Percentiles rank a stretch among this genome's conserved stretches.
Conservation (phyloP, 1,284 basidiomycete species). For the Malassezia sympodialis region DNA sequence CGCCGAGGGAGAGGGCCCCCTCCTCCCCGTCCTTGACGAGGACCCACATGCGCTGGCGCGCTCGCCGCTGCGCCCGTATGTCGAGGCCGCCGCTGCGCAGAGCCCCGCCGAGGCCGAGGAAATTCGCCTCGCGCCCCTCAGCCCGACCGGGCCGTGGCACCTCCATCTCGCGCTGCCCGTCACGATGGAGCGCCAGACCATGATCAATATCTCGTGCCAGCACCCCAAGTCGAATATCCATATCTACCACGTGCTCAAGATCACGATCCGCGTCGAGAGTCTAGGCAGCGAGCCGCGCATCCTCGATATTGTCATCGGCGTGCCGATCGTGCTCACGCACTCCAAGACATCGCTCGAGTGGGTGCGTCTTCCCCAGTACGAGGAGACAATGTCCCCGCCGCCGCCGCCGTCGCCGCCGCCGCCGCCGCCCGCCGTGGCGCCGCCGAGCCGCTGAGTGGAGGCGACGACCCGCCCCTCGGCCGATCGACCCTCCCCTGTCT, state of each 20-base stretch:
- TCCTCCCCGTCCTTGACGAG: conserved; percentile 61
- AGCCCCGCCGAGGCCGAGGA: conserved; percentile 25
- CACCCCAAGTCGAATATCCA: conserved; percentile 70
- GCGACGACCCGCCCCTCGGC: neutral
- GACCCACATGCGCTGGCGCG: conserved; percentile 47
- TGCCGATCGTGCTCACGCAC: conserved; percentile 56
- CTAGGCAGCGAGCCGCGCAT: conserved; percentile 12
- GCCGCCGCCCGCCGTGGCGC: no score
- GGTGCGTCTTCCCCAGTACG: conserved; percentile 40
- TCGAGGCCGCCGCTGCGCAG: conserved; percentile 27
- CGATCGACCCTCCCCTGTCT: neutral
- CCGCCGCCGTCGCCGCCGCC: neutral
- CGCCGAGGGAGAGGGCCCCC: conserved; percentile 51
- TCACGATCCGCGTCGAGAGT: conserved; percentile 67
- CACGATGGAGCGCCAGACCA: conserved; percentile 44
- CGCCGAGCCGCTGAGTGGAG: neutral
- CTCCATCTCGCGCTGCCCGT: conserved; percentile 48
- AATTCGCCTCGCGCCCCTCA: conserved; percentile 50
- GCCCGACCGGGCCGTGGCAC: conserved; percentile 55
- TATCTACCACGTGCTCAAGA: conserved; percentile 69
- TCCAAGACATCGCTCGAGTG: conserved; percentile 40
- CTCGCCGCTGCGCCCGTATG: conserved; percentile 50
- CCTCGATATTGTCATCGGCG: conserved; percentile 82
- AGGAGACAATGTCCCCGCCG: conserved; percentile 10
- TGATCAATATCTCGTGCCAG: conserved; percentile 69